These are phyloP conservation scores for Lithohypha guttulata DNA, from an alignment of 2,329 filamentous ascomycete species.

Conservation along the genomic window DNA sequence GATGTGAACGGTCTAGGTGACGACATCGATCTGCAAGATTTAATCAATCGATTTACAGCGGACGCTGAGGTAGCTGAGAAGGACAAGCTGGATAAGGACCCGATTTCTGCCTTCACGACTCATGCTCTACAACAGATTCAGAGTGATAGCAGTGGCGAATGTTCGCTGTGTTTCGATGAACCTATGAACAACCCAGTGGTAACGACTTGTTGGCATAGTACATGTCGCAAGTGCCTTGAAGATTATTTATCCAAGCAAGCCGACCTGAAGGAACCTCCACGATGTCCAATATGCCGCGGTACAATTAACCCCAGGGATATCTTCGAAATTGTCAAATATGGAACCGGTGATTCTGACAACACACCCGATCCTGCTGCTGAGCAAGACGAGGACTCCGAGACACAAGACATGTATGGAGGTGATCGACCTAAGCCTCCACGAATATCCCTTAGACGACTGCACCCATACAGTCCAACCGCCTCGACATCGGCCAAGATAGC, in stretches of 20 bases:
- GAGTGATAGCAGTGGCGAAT: constrained; percentile 77
- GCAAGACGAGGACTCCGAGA: constrained; percentile 27
- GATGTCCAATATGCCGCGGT: constrained; percentile 85
- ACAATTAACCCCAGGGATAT: constrained; percentile 71
- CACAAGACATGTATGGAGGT: constrained; percentile 28
- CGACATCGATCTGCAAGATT: constrained; percentile 84
- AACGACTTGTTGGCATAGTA: constrained; percentile 94
- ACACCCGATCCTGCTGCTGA: constrained; percentile 26
- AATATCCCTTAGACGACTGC: constrained; percentile 51
- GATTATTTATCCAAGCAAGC: constrained; percentile 81
- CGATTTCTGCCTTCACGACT: constrained; percentile 66
- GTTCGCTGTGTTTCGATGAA: constrained; percentile 88
- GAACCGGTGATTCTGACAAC: constrained; percentile 6
- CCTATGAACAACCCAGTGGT: constrained; percentile 92
- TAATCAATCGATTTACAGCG: constrained; percentile 75
- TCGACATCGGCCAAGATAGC: constrained; percentile 72
- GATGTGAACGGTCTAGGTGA: constrained; percentile 72
- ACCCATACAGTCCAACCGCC: constrained; percentile 49
- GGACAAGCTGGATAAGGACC: constrained; percentile 41
- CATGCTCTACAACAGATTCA: constrained; percentile 86
- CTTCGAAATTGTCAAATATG: constrained; percentile 78
- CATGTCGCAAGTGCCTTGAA: constrained; percentile 86
- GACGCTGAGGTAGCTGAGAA: constrained; percentile 48
- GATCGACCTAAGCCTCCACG: constrained; percentile 28
- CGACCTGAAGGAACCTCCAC: constrained; percentile 61